phyloP scores from a whole-genome alignment of 257 asterid species.

The Lycium ferocissimum region DNA sequence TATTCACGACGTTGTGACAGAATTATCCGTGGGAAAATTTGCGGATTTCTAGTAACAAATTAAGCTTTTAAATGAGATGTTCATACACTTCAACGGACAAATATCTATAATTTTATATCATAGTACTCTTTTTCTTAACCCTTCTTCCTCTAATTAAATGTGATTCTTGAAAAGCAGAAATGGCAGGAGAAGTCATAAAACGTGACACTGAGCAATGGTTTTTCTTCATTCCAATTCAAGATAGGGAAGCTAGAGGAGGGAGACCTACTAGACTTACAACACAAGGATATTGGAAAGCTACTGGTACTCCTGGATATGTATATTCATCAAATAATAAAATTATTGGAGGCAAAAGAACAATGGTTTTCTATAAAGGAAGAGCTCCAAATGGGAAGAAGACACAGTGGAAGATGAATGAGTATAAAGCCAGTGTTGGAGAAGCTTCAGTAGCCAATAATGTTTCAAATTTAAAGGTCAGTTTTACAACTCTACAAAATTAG shows the following conservation, averaged over 20 bases:
- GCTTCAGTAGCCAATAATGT: constrained; percentile 33
- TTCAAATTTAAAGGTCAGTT: constrained; percentile 42
- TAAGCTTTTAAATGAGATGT: too few relatives aligned
- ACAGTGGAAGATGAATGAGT: constrained; percentile 75
- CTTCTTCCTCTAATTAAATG: background rate
- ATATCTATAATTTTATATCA: too few relatives aligned
- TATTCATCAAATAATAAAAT: constrained; percentile 47
- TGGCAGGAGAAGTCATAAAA: constrained; percentile 47
- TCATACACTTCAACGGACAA: too few relatives aligned
- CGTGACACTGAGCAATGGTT: constrained; percentile 68
- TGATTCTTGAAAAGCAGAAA: constrained; percentile 38
- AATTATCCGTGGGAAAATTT: too few relatives aligned
- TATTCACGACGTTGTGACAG: too few relatives aligned
- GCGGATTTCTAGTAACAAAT: too few relatives aligned
- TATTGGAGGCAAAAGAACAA: constrained; percentile 61
- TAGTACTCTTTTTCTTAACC: too few relatives aligned
- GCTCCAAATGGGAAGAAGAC: constrained; percentile 64
- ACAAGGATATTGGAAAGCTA: constrained; percentile 74
- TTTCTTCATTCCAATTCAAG: constrained; percentile 61
- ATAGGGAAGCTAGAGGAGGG: constrained; percentile 63
- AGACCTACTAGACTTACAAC: constrained; percentile 59
- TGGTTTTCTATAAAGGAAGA: constrained; percentile 68
- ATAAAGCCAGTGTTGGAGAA: constrained; percentile 41
- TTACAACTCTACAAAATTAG: background rate
- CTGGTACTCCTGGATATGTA: constrained; percentile 62